Base-by-base conservation (phyloP, 306 rosid genomes). In the Dalbergia cochinchinensis region DNA sequence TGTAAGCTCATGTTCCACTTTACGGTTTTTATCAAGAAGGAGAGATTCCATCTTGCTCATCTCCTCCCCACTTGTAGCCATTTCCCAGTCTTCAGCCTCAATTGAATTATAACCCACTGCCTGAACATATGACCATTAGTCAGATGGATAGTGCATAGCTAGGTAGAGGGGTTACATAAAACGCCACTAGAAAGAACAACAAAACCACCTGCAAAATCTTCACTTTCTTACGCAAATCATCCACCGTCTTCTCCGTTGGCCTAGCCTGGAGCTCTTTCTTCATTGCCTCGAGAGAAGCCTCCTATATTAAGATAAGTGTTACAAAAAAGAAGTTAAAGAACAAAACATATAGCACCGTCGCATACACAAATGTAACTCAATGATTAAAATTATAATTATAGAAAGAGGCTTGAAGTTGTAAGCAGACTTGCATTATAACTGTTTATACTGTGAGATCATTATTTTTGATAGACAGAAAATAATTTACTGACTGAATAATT, bases 71-170 rank as follows among this genome's bases (percentile, higher is more conserved):
- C 93, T 90, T 57, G 97, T 93, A 78, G 99, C 96, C 65, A 73
- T 94, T 73, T 95, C 98, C 99, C 99, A 95, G 88, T 95, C 99
- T 88, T 95, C 99, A 47, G 97, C 97, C 89, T 95, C 99, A 75
- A 95, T 93, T 18, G 98, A 95, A 78, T 95, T 95, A 91, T 95
- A 95, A 77, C 96, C 98, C 64, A 95, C 98, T 4, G 98, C 99
- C 99, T 95, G 84, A 69, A 71, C 71, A 77, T 66, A 78, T 13
- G 74, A 65, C n/a, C 39, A 53, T 31, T 68, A 76, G 68, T 83
- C 72, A 64, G 35, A 84, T 61, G 64, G 69, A 77, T 63, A 65
- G 64, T 60, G 26, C 8, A 54, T 8, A 54, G 22, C 60, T 7
- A 54, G 78, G 74, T 41, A 54, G 34, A 65, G 19, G 69, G 59